Percentiles rank a stretch among this genome's conserved stretches.
Conservation (phyloP, 2,329 filamentous ascomycete genomes). For the Phoma sp. region DNA sequence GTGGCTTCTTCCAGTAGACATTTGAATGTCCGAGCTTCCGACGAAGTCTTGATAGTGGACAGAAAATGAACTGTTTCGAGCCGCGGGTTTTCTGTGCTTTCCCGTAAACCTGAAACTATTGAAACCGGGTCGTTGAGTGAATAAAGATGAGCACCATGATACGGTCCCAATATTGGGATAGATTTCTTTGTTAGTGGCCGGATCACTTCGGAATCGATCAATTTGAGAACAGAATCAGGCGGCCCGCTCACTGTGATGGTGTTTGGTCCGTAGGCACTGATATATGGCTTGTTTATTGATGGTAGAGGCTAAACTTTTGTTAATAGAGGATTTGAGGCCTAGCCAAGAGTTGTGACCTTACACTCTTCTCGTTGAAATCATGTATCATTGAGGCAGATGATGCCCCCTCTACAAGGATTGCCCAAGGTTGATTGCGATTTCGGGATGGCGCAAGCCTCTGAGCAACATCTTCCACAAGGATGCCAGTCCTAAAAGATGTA, state of each 20-base stretch:
- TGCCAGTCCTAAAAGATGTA: slow-evolving; percentile 41
- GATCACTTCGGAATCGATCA: not conserved
- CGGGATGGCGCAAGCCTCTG: not conserved
- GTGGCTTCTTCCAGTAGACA: too few relatives aligned
- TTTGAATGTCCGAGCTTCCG: too few relatives aligned
- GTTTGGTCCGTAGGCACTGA: not conserved
- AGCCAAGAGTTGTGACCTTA: too few relatives aligned
- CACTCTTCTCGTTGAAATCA: not conserved
- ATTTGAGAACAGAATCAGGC: not conserved
- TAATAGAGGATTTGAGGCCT: too few relatives aligned
- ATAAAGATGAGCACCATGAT: not conserved
- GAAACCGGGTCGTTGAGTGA: not conserved
- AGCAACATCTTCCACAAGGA: not conserved
- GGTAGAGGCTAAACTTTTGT: not conserved
- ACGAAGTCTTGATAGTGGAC: too few relatives aligned
- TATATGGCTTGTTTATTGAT: not conserved
- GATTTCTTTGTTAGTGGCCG: not conserved
- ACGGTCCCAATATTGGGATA: not conserved
- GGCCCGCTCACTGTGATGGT: not conserved
- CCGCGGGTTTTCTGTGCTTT: too few relatives aligned
- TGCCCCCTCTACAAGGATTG: not conserved
- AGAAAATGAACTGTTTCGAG: too few relatives aligned
- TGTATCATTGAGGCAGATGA: not conserved
- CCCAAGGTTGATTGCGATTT: not conserved
- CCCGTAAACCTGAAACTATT: not conserved